Percentiles rank a stretch among this genome's conserved stretches.
Evolutionary conservation across 768 basidiomycete species (phyloP).

Genomic region (Lyophyllum atratum): DNA sequence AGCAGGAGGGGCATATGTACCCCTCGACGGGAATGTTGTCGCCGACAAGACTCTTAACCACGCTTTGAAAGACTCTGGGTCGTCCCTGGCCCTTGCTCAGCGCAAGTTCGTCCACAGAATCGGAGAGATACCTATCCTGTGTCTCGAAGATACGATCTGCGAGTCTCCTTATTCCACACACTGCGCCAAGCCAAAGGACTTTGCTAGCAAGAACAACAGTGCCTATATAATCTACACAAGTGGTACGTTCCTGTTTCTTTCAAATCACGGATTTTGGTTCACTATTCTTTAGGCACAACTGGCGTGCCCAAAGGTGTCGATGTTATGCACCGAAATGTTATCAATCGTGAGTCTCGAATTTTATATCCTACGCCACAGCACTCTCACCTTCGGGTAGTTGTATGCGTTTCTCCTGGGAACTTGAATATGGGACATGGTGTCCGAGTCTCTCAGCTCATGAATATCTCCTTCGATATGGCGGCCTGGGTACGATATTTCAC

Average conservation of each 20-base stretch:
- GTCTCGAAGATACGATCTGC: conserved; percentile 33
- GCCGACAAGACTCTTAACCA: conserved; percentile 55
- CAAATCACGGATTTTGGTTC: neutral
- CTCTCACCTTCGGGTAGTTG: conserved; percentile 21
- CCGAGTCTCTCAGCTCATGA: conserved; percentile 59
- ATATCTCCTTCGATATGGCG: conserved; percentile 66
- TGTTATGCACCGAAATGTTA: conserved; percentile 54
- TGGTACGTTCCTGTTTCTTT: conserved; percentile 34
- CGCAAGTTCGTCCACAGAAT: conserved; percentile 41
- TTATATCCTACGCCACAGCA: neutral
- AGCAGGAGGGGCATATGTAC: conserved; percentile 58
- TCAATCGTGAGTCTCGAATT: conserved; percentile 44
- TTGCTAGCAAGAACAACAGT: conserved; percentile 38
- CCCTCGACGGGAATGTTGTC: conserved; percentile 56
- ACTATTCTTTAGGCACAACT: conserved; percentile 46
- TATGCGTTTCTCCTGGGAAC: conserved; percentile 49
- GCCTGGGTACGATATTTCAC: conserved; percentile 44
- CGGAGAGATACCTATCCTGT: conserved; percentile 23
- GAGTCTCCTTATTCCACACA: conserved; percentile 16
- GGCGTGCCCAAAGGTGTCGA: conserved; percentile 59
- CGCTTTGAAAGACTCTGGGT: conserved; percentile 46
- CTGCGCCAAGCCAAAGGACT: conserved; percentile 38
- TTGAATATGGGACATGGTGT: conserved; percentile 53
- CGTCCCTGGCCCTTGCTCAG: conserved; percentile 44
- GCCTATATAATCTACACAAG: conserved; percentile 63